A percentile compares a stretch with the other conserved stretches of the same genome.
Evolutionary conservation across 225 moss, liverwort and hornwort genomes (phyloP).

Genomic region (Straminergon stramineum): DNA sequence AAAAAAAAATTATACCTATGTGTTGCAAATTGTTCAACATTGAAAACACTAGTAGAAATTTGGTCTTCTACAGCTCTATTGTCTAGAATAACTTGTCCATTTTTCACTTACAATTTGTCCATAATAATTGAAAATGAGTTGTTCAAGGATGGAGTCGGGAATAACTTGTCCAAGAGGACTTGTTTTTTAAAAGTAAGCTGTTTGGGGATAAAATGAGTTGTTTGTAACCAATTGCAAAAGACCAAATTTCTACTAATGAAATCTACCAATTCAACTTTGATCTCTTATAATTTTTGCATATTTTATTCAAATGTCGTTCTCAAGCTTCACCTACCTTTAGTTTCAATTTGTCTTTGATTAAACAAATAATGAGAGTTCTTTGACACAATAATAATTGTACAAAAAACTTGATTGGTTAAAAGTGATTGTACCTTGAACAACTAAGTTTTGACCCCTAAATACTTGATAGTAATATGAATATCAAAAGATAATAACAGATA

Average conservation of each 20-base stretch:
- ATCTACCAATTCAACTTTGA: background rate
- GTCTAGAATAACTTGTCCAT: too few species aligned
- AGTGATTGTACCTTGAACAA: background rate
- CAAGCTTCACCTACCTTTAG: rapidly evolving
- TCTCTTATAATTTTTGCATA: background rate
- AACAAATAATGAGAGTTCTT: background rate
- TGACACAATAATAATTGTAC: background rate
- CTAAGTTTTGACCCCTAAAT: background rate
- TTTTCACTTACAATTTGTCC: too few species aligned
- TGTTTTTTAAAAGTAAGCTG: too few species aligned
- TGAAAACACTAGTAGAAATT: background rate
- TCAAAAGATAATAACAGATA: background rate
- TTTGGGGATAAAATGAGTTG: too few species aligned
- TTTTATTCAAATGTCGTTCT: background rate
- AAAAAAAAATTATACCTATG: too few species aligned
- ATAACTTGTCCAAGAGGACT: too few species aligned
- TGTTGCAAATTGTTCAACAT: background rate
- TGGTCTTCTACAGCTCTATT: too few species aligned
- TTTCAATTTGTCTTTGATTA: background rate
- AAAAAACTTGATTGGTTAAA: background rate
- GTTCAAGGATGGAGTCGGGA: too few species aligned
- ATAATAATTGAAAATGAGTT: too few species aligned
- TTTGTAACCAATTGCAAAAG: too few species aligned
- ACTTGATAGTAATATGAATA: background rate
- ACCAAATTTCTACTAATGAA: too few species aligned